Evolutionary conservation across 768 basidiomycete species (phyloP).

Genomic region (Kwoniella sp.): DNA sequence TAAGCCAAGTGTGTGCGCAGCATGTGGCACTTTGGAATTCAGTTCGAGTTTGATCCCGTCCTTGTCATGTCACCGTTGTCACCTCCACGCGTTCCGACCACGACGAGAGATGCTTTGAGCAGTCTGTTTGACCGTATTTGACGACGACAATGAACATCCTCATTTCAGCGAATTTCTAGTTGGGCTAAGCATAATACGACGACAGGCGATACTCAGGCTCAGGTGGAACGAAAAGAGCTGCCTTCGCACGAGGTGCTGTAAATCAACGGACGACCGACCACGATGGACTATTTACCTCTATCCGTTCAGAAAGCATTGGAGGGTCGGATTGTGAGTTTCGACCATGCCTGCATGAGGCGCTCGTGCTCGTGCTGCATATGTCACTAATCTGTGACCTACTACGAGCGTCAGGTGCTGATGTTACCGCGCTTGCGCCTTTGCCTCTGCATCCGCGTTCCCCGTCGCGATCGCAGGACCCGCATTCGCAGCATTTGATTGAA

Average conservation of each 20-base stretch:
- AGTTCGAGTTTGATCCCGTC: background rate
- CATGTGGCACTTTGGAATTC: background rate
- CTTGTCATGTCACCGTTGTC: no score
- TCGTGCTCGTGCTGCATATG: background rate
- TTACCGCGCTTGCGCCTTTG: no score
- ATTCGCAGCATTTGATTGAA: constrained; percentile 40
- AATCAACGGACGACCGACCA: no score
- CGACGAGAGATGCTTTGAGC: no score
- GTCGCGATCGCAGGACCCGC: constrained; percentile 42
- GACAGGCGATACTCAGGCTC: no score
- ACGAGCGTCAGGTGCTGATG: no score
- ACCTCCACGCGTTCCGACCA: background rate
- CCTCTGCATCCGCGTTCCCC: background rate
- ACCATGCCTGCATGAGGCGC: background rate
- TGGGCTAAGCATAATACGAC: no score
- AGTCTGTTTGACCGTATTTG: no score
- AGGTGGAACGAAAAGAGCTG: constrained; percentile 4
- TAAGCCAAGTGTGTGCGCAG: background rate
- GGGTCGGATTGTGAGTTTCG: constrained; percentile 38
- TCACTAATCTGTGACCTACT: background rate
- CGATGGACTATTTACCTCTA: constrained; percentile 43
- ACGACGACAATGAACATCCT: no score
- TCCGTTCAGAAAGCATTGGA: constrained; percentile 31
- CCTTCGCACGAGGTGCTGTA: no score
- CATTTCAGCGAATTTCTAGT: no score